Percentiles rank a stretch among this genome's conserved stretches.
These are phyloP conservation scores for Tetrahymena malaccensis DNA, from an alignment of 73 alveolate genomes.

Conservation along the genomic window DNA sequence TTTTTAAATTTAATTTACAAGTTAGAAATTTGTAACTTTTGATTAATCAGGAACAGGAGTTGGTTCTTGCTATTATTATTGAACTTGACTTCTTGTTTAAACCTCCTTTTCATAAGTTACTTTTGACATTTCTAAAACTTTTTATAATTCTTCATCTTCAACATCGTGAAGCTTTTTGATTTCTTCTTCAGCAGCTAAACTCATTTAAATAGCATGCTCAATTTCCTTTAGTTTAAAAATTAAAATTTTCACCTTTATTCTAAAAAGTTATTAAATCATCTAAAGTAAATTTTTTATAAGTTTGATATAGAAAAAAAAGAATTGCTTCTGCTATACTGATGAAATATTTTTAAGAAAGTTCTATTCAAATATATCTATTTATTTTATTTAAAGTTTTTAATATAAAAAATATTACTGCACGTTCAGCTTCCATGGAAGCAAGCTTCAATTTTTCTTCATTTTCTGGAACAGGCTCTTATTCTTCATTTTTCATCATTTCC, in stretches of 20 bases:
- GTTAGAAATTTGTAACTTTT: neutral
- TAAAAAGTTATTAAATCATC: too few relatives aligned
- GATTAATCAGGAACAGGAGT: neutral
- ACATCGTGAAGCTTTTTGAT: neutral
- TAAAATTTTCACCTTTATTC: neutral
- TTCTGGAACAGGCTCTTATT: neutral
- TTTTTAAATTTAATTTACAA: neutral
- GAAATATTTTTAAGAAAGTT: too few relatives aligned
- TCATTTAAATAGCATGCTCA: constrained; percentile 35
- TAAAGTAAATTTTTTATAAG: too few relatives aligned
- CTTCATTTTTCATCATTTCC: constrained; percentile 1
- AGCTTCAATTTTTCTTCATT: neutral
- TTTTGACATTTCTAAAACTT: constrained; percentile 16
- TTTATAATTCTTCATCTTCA: constrained; percentile 28
- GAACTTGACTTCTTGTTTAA: neutral
- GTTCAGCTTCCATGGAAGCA: neutral
- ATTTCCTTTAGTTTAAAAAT: constrained; percentile 2
- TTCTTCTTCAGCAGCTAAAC: constrained; percentile 36
- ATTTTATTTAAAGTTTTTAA: neutral
- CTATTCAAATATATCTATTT: too few relatives aligned
- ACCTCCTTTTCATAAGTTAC: neutral
- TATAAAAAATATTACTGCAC: neutral
- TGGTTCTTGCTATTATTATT: neutral
- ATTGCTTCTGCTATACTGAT: too few relatives aligned
- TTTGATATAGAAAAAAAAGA: too few relatives aligned